A percentile compares a stretch with the other conserved stretches of the same genome.
These are phyloP conservation scores for Ustilago cynodontis DNA, from an alignment of 1,284 basidiomycete species.

Conservation along the genomic window DNA sequence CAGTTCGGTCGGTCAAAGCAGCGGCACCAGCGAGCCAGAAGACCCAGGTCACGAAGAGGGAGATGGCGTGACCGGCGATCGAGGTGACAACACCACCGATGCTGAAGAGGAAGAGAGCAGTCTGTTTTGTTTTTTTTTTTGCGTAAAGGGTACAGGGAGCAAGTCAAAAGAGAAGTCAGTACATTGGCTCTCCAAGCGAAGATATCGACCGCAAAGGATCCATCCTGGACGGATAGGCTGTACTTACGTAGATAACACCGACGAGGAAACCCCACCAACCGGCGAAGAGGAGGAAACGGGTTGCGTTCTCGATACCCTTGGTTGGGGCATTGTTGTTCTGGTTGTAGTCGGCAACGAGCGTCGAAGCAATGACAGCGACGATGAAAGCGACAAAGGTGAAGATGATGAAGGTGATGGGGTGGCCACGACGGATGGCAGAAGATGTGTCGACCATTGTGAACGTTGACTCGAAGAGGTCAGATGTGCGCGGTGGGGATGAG, in stretches of 20 bases:
- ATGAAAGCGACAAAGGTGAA: slow-evolving; percentile 64
- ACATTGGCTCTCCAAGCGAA: background rate
- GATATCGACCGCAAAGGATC: background rate
- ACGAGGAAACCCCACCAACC: slow-evolving; percentile 68
- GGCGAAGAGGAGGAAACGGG: slow-evolving; percentile 64
- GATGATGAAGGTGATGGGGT: slow-evolving; percentile 64
- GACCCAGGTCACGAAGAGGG: slow-evolving; percentile 64
- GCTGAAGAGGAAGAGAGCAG: slow-evolving; percentile 65
- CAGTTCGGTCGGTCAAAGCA: slow-evolving; percentile 59
- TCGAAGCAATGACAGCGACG: slow-evolving; percentile 65
- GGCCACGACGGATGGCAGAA: slow-evolving; percentile 59
- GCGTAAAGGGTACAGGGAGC: no score
- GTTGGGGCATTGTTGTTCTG: slow-evolving; percentile 52
- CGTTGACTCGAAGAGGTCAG: background rate
- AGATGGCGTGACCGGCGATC: slow-evolving; percentile 66
- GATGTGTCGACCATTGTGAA: slow-evolving; percentile 54
- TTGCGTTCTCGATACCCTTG: slow-evolving; percentile 47
- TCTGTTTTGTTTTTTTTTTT: slow-evolving; percentile 39
- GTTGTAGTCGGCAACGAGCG: slow-evolving; percentile 63
- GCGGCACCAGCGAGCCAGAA: slow-evolving; percentile 66
- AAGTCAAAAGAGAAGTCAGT: background rate
- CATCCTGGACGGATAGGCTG: background rate
- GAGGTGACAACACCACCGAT: slow-evolving; percentile 67
- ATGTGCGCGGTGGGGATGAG: background rate
- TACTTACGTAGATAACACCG: slow-evolving; percentile 62